A percentile compares a stretch with the other conserved stretches of the same genome.
Evolutionary conservation across 495 filamentous ascomycete species (phyloP).

Genomic region (Alectoria sarmentosa): DNA sequence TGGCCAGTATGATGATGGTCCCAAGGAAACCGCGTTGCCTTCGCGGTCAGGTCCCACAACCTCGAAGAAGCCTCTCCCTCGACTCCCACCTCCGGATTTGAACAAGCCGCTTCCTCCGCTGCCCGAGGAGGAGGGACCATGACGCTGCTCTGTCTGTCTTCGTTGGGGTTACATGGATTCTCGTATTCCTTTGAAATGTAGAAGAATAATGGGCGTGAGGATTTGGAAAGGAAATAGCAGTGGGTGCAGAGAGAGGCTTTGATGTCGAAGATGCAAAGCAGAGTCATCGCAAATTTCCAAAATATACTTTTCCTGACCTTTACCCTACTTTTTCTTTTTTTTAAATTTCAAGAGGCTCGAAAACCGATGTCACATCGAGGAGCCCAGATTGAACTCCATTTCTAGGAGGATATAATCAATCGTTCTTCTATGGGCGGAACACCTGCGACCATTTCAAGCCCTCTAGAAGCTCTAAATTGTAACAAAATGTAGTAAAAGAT

Average conservation of each 20-base stretch:
- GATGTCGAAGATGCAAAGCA: too few species aligned
- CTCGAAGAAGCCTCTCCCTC: background rate
- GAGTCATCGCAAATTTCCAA: too few species aligned
- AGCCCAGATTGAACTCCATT: too few species aligned
- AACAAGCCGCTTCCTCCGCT: background rate
- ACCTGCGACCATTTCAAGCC: too few species aligned
- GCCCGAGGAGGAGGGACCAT: background rate
- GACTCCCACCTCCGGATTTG: background rate
- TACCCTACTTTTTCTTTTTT: too few species aligned
- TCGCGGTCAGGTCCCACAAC: background rate
- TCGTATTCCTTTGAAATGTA: background rate
- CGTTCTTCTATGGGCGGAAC: too few species aligned
- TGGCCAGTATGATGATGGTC: background rate
- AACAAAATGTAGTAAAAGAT: too few species aligned
- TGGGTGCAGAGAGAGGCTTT: background rate
- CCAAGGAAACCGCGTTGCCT: background rate
- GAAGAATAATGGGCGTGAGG: background rate
- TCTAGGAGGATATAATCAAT: too few species aligned
- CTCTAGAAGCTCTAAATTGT: too few species aligned
- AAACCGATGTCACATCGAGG: too few species aligned
- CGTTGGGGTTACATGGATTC: background rate
- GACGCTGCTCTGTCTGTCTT: background rate
- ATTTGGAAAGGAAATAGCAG: background rate
- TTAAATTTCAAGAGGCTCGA: too few species aligned
- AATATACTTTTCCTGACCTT: too few species aligned